Base-by-base conservation (phyloP, 2,329 filamentous ascomycete genomes). In the Colletotrichum neosansevieriae region DNA sequence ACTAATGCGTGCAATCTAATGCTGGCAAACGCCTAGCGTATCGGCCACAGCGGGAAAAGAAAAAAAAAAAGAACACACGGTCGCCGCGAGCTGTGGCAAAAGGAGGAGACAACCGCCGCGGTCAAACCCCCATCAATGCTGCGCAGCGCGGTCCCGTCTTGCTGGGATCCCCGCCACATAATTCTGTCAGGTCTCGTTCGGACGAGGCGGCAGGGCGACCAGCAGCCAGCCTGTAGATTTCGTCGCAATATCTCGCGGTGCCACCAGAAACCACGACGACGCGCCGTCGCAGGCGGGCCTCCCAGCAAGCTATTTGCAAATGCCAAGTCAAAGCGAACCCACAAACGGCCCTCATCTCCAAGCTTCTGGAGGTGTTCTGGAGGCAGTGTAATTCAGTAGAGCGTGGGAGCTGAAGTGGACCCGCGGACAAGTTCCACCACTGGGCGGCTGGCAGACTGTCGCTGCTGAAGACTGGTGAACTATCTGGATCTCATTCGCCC, bases 21-120 rank as follows among this genome's bases (percentile, higher is more conserved):
- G n/a, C 29, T 50, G 44, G 29, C 45, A 19, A 17, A 44, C 40
- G 58, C 59, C 47, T 65, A 59, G 65, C 65, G 45, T 38, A 47
- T 68, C 65, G 65, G 60, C 60, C 53, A 68, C 53, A 54, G 60
- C 65, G 65, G 58, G 59, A 45, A n/a, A 51, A 19, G 21, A 17
- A 21, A 54, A 68, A 68, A n/a, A 51, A 19, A 47, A 17, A 21
- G 61, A 68, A 68, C 65, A 59, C 61, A 65, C 65, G 10, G 21
- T 53, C 53, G 65, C 54, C 61, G 65, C 61, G 40, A 68, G 65
- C 61, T 68, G 65, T 68, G 65, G 65, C 65, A 17, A 68, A 67
- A 59, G 40, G 42, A 45, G 49, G 62, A n/a, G 54, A 63, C 45
- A 40, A 59, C 36, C 21, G 42, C 29, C 19, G 17, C 40, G 24